Evolutionary conservation across 2,329 filamentous ascomycete species (phyloP), one percentile per base, ranked within the genome.

Genomic region (Phaeosphaeria sp.): DNA sequence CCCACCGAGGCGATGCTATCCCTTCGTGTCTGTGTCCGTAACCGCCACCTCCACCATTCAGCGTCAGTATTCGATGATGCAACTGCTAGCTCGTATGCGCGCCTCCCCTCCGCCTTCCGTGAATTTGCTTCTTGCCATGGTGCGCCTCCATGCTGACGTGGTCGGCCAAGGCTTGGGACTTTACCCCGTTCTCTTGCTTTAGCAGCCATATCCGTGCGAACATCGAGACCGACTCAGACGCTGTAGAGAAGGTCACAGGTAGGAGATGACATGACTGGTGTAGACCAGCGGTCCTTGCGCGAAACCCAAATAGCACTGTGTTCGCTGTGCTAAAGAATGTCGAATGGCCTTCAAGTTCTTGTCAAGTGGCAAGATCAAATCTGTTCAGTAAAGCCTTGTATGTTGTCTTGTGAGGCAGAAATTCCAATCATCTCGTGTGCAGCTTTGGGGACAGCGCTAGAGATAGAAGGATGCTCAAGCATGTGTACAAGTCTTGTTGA

Each of bases 401-500:
- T n/a, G n/a, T n/a, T n/a, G n/a, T n/a, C n/a, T n/a, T n/a, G n/a
- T n/a, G n/a, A n/a, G n/a, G n/a, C n/a, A n/a, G n/a, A n/a, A n/a
- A n/a, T n/a, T n/a, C n/a, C n/a, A n/a, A n/a, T n/a, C n/a, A n/a
- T n/a, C n/a, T n/a, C n/a, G n/a, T n/a, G n/a, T n/a, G n/a, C n/a
- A n/a, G n/a, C n/a, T n/a, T n/a, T n/a, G n/a, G n/a, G n/a, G n/a
- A n/a, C n/a, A n/a, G n/a, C n/a, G 11, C 43, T 47, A 57, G 47
- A 56, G 44, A 59, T 42, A 55, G 54, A 58, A 63, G 39, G 59
- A 56, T 49, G 43, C 44, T 47, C 55, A 40, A 60, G 53, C 48
- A 43, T 46, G 43, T 44, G 51, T 52, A 65, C 55, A 49, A 49
- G 49, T 58, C 51, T 60, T 66, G 56, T 55, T 57, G 60, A 60